Evolutionary conservation across 1,139 yeast genomes (phyloP).

Genomic region (Kodamaea fungicola): DNA sequence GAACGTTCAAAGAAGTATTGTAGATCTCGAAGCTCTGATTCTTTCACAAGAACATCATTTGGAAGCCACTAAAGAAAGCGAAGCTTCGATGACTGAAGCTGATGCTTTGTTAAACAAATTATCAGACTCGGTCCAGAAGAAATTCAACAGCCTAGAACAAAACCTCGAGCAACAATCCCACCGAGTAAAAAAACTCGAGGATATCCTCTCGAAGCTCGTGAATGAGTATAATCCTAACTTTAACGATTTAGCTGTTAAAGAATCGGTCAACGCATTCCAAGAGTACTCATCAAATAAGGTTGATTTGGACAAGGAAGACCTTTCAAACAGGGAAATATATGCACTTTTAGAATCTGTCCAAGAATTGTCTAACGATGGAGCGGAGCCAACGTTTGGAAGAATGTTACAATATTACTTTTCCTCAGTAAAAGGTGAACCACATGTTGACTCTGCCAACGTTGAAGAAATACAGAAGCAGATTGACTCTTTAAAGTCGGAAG

Average conservation of each 20-base stretch:
- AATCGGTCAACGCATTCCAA: conserved; percentile 60
- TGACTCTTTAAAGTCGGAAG: conserved; percentile 16
- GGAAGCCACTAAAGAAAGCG: conserved; percentile 10
- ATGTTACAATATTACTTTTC: conserved; percentile 12
- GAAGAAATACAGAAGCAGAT: conserved; percentile 17
- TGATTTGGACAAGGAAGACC: neutral
- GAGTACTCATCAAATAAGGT: conserved; percentile 45
- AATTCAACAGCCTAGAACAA: conserved; percentile 11
- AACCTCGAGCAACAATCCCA: conserved; percentile 14
- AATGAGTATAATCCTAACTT: conserved; percentile 80
- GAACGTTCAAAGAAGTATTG: conserved; percentile 21
- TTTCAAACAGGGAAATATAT: neutral
- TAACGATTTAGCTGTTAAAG: conserved; percentile 84
- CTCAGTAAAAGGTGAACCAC: neutral
- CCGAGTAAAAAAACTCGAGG: conserved; percentile 33
- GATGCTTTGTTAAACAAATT: conserved; percentile 2
- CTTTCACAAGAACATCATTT: conserved; percentile 23
- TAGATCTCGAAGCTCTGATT: conserved; percentile 23
- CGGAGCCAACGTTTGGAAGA: conserved; percentile 21
- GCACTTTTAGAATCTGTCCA: neutral
- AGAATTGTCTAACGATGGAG: neutral
- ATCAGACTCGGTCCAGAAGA: conserved; percentile 1
- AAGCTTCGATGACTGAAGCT: conserved; percentile 12
- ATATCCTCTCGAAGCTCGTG: conserved; percentile 43
- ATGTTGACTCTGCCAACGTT: conserved; percentile 1